Evolutionary conservation across 768 basidiomycete genomes (phyloP).

Genomic region (Suillus discolor): DNA sequence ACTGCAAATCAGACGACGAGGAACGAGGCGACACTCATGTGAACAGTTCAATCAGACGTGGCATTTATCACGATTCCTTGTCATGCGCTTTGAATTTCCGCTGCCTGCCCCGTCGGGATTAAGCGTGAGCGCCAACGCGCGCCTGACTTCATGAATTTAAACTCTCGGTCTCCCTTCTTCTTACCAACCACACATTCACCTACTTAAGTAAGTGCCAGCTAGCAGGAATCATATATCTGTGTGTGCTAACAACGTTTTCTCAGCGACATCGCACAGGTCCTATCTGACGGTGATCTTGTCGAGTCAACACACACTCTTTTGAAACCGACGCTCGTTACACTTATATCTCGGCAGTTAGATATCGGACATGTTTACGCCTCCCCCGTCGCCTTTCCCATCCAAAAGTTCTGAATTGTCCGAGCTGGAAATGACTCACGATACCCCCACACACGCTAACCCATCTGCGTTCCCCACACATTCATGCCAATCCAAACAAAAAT

Average conservation of each 20-base stretch:
- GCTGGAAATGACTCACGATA: conserved; percentile 6
- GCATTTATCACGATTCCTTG: neutral
- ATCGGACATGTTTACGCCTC: conserved; percentile 42
- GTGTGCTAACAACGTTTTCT: neutral
- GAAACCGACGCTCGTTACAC: conserved; percentile 28
- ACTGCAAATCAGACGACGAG: conserved; percentile 4
- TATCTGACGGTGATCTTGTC: neutral
- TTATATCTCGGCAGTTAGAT: conserved; percentile 7
- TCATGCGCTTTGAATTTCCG: neutral
- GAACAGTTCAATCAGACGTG: neutral
- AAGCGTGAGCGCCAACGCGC: neutral
- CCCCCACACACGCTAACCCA: conserved; percentile 6
- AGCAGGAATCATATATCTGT: neutral
- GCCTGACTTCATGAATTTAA: neutral
- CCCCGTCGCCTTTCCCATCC: conserved; percentile 41
- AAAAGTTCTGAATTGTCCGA: conserved; percentile 1
- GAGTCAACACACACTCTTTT: conserved; percentile 31
- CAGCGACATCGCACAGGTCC: neutral
- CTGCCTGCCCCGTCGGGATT: conserved; percentile 1
- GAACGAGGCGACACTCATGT: neutral
- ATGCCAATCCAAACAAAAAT: conserved; percentile 37
- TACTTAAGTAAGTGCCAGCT: conserved; percentile 3
- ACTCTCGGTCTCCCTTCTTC: neutral
- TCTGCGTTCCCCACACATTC: conserved; percentile 10
- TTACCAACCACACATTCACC: neutral